A percentile compares a stretch with the other conserved stretches of the same genome.
Conservation (phyloP, 2,329 filamentous ascomycete genomes). For the Aaosphaeria pasadenensis region DNA sequence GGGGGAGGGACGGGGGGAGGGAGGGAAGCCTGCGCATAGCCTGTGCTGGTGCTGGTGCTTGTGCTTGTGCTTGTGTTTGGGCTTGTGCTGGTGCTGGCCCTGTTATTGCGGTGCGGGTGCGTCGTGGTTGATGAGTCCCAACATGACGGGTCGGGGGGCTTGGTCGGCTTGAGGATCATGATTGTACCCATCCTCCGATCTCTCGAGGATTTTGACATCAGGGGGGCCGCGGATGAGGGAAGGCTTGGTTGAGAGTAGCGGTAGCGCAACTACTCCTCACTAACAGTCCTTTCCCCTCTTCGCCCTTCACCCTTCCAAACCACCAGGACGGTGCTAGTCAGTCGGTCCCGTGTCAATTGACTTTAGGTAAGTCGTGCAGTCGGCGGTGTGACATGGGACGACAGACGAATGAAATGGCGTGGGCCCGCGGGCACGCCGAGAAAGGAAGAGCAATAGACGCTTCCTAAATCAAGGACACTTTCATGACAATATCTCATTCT, state of each 20-base stretch:
- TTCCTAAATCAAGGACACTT: too few relatives aligned
- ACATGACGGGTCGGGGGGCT: conserved; percentile 28
- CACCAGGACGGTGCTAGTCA: conserved; percentile 20
- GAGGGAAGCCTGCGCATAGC: not conserved
- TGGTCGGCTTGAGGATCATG: conserved; percentile 26
- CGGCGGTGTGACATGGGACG: conserved; percentile 21
- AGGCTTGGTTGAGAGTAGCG: conserved; percentile 7
- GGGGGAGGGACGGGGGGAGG: conserved; percentile 1
- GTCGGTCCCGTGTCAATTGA: conserved; percentile 4
- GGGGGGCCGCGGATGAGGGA: conserved; percentile 19
- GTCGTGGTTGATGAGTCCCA: conserved; percentile 19
- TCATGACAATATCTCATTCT: too few relatives aligned
- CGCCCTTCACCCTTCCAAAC: conserved; percentile 6
- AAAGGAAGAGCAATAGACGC: not conserved
- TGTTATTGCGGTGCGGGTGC: conserved; percentile 4
- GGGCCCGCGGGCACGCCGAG: conserved; percentile 24
- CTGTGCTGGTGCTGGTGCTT: conserved; percentile 7
- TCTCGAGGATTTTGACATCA: conserved; percentile 4
- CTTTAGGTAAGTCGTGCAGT: conserved; percentile 17
- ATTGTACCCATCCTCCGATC: conserved; percentile 14
- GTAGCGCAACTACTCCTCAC: too few relatives aligned
- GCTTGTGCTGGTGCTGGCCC: conserved; percentile 7
- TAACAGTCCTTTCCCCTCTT: too few relatives aligned
- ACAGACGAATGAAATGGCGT: conserved; percentile 9
- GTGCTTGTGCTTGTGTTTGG: not conserved